These are phyloP conservation scores for Pseudogymnoascus verrucosus DNA, from an alignment of 2,329 filamentous ascomycete species.

Conservation along the genomic window DNA sequence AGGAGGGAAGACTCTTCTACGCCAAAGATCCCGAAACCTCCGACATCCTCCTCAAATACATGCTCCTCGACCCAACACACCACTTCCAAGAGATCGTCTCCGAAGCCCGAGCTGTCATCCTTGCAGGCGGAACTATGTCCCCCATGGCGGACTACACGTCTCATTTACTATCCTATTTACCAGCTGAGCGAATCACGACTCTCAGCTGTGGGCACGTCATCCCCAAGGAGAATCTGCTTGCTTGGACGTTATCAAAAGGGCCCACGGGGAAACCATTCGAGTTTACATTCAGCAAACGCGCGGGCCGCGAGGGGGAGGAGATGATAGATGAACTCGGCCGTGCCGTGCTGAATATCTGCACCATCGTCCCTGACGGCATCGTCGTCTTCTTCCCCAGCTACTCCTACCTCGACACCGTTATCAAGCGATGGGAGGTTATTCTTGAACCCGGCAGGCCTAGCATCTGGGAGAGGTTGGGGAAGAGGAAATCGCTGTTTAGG, in stretches of 20 bases:
- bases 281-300: constrained; percentile 77
- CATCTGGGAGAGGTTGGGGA: constrained; percentile 51
- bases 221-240: constrained; percentile 70
- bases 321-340: constrained; percentile 70
- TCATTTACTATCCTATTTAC: constrained; percentile 74
- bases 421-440: constrained; percentile 49
- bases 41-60: constrained; percentile 65
- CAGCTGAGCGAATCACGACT: constrained; percentile 57
- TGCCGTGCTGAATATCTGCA: constrained; percentile 63
- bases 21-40: constrained; percentile 32
- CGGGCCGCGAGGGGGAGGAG: constrained; percentile 39
- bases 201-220: constrained; percentile 95
- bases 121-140: constrained; percentile 96
- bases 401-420: constrained; percentile 72
- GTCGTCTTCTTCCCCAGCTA: constrained; percentile 97
- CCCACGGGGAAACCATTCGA: constrained; percentile 55
- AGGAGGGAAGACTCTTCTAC: constrained; percentile 59
- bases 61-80: constrained; percentile 83
- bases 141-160: constrained; percentile 85
- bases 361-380: constrained; percentile 74
- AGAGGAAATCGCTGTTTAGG: constrained; percentile 55
- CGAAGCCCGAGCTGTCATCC: constrained; percentile 74
- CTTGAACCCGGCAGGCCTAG: constrained; percentile 23
- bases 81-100: constrained; percentile 85
- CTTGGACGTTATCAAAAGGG: constrained; percentile 56